phyloP scores from a whole-genome alignment of 2,329 filamentous ascomycete species.

The Neopestalotiopsis rosae region DNA sequence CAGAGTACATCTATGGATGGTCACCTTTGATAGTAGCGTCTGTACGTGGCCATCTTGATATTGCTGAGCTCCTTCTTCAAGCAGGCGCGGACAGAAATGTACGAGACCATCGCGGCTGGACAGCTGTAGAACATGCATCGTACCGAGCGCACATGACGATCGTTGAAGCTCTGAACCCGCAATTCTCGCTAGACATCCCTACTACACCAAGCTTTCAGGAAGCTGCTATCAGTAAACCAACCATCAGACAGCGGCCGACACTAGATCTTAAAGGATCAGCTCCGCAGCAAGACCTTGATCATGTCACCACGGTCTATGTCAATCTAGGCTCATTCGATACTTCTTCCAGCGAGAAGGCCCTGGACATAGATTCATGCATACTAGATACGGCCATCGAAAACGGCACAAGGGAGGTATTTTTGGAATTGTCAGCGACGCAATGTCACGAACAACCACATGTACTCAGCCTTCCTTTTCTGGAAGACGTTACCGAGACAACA shows the following conservation, averaged over 20 bases:
- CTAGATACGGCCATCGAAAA: not conserved
- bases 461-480: constrained; percentile 15
- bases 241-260: not conserved
- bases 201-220: not conserved
- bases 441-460: constrained; percentile 15
- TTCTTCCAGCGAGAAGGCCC: not conserved
- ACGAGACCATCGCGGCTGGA: constrained; percentile 20
- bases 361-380: not conserved
- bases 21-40: constrained; percentile 20
- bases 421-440: constrained; percentile 13
- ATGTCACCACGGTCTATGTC: constrained; percentile 16
- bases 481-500: constrained; percentile 16
- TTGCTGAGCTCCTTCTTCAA: constrained; percentile 15
- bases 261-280: not conserved
- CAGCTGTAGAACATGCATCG: constrained; percentile 20
- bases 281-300: not conserved
- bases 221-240: not conserved
- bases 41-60: constrained; percentile 16
- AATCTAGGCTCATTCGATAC: constrained; percentile 21
- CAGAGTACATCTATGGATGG: constrained; percentile 14
- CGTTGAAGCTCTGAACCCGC: constrained; percentile 7
- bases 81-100: constrained; percentile 8
- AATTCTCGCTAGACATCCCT: not conserved
- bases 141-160: constrained; percentile 21
- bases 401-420: not conserved